Evolutionary conservation across 225 moss, liverwort and hornwort species (phyloP), one percentile per base, ranked within the genome.

Genomic region (Anthoceros angustus): DNA sequence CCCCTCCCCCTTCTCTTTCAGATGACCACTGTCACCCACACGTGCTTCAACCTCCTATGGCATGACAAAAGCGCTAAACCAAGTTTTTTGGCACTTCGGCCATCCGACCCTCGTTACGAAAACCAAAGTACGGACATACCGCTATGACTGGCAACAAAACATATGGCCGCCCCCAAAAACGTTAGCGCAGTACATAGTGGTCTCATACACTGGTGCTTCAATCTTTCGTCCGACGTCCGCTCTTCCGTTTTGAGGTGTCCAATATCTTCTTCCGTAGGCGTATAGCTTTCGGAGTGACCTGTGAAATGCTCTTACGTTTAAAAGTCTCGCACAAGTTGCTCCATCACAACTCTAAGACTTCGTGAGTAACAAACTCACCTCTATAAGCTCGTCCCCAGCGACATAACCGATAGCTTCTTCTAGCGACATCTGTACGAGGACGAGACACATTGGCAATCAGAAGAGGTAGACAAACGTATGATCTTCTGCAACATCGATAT

Each of bases 371-470:
- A 18, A 23, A 5, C 0, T 55, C 49, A 81, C 81, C 83, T 95
- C 94, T 64, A 95, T 95, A 39, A 95, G 83, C 69, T 95, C 94
- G 73, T 84, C 94, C 67, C 77, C 87, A 42, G 66, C 80, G 16
- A 95, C 94, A 68, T 95, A 95, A 12, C 95, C 91, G 49, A 95
- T 88, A 23, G 91, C 95, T 77, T 95, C 95, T 78, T 95, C 95
- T 78, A 95, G 76, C 42, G 73, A 66, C 72, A 82, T 76, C 82
- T 82, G 72, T 46, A 64, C 24, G 23, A 64, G 21, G 24, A 65
- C 68, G 68, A 20, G 41, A 9, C 18, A 12, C 46, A 48, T 1
- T 48, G 46, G 18, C 55, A 9, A 12, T 55, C 11, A 8, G 10
- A 21, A 25, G 20, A 46, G 12, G 8, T 11, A 48, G 7, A 20